phyloP scores from a whole-genome alignment of 331 rosid genomes.

The Dryas integrifolia region DNA sequence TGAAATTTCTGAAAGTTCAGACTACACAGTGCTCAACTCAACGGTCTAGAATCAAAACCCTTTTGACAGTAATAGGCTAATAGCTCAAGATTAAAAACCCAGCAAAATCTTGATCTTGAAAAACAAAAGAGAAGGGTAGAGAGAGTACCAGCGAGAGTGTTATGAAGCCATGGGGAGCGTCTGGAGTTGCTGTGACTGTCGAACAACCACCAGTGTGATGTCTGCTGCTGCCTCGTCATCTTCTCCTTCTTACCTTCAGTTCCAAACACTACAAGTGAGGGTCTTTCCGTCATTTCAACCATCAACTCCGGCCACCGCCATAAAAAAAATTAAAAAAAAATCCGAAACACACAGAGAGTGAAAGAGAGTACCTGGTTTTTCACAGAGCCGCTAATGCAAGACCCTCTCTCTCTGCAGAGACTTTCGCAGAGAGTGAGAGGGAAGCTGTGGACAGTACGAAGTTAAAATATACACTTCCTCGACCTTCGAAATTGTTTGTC shows the following conservation, averaged over 20 bases:
- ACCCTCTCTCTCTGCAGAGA: not conserved
- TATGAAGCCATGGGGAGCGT: conserved; percentile 79
- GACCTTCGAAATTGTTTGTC: conserved; percentile 2
- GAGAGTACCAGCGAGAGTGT: conserved; percentile 61
- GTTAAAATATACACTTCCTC: not conserved
- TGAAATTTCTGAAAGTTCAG: not conserved
- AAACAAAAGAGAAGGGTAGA: conserved; percentile 2
- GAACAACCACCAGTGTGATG: conserved; percentile 74
- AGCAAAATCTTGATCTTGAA: not conserved
- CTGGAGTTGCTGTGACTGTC: conserved; percentile 47
- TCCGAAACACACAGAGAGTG: not conserved
- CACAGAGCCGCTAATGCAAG: not conserved
- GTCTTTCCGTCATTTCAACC: no score
- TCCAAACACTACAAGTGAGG: not conserved
- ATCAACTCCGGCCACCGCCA: no score
- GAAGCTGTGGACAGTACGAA: not conserved
- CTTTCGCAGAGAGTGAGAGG: not conserved
- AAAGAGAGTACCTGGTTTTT: not conserved
- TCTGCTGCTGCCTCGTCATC: conserved; percentile 34
- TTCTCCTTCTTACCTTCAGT: conserved; percentile 22
- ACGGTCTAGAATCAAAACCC: conserved; percentile 28
- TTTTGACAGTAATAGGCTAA: not conserved
- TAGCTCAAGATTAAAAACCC: no score
- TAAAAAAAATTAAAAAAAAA: not conserved
- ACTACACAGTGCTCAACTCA: conserved; percentile 18